phyloP scores from a whole-genome alignment of 2,329 filamentous ascomycete species.

The Fusarium sp. region DNA sequence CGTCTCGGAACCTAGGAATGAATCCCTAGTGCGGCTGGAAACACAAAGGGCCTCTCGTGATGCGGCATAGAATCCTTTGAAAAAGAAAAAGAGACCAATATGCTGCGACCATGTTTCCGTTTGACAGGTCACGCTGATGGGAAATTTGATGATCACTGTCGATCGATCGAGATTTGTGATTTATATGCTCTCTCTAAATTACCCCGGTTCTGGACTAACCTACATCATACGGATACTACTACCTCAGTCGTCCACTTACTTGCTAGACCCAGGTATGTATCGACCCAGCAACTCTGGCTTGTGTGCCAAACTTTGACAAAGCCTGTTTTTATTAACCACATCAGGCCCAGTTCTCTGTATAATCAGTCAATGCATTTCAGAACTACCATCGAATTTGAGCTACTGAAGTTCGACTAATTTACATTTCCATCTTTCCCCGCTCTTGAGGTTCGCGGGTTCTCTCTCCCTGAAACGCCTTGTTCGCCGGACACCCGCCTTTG shows the following conservation, averaged over 20 bases:
- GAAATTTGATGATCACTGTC: slow-evolving; percentile 30
- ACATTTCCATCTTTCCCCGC: slow-evolving; percentile 17
- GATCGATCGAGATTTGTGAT: slow-evolving; percentile 42
- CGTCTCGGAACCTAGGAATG: slow-evolving; percentile 23
- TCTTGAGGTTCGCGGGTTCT: slow-evolving; percentile 10
- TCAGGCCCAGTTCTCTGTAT: slow-evolving; percentile 1
- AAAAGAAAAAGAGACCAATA: slow-evolving; percentile 23
- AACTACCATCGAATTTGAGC: slow-evolving; percentile 10
- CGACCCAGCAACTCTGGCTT: background rate
- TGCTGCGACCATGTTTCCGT: slow-evolving; percentile 14
- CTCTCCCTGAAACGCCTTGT: slow-evolving; percentile 39
- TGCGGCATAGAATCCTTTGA: slow-evolving; percentile 8
- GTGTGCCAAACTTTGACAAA: slow-evolving; percentile 2
- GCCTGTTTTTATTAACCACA: slow-evolving; percentile 26
- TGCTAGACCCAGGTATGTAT: background rate
- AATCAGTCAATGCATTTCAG: slow-evolving; percentile 6
- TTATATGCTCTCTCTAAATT: background rate
- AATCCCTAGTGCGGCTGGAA: slow-evolving; percentile 16
- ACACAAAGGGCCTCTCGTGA: slow-evolving; percentile 30
- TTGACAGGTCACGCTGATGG: slow-evolving; percentile 34
- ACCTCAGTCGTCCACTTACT: background rate
- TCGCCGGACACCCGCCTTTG: slow-evolving; percentile 29
- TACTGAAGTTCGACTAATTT: slow-evolving; percentile 1
- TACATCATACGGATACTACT: background rate
- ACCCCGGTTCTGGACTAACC: slow-evolving; percentile 8